Base-by-base conservation (phyloP, 495 filamentous ascomycete species). In the Aspergillus sparsus region DNA sequence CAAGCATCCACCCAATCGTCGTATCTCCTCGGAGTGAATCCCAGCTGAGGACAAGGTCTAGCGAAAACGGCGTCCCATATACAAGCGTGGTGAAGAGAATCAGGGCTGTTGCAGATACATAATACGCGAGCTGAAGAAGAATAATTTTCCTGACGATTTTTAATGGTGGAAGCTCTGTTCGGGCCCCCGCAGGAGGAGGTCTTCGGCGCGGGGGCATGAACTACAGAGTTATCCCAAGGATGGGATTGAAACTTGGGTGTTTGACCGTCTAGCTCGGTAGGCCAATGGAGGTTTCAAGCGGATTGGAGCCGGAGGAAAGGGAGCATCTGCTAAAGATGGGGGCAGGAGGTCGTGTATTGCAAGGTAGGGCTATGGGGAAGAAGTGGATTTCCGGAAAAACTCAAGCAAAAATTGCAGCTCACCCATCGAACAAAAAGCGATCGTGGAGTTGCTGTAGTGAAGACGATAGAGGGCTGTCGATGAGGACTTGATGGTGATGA, bases 1-100 rank as follows among this genome's bases (percentile, higher is more conserved):
- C 91, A 63, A 95, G 66, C 71, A 93, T 89, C 93, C 93, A 99
- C 45, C 94, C 94, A 39, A 91, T 83, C 7, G 92, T 92, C 6
- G 89, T 96, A 77, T 98, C 95, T 39, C 91, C 93, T 60, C 93
- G 78, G 61, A 98, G 67, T n/a, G 83, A 80, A 53, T 85, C 79
- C 91, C 93, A 97, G 63, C 84, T 86, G 51, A 97, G 82, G 1
- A 98, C 73, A 36, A 96, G 71, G 51, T 89, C 86, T 0, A 88
- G 66, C 31, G 73, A 83, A 63, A 97, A 92, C 2, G 79, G 71
- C 10, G 82, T 79, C 4, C 95, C 94, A 15, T 90, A 87, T 6
- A 96, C 90, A 13, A 96, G 80, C 6, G 87, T 85, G 13, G 91
- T 92, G 84, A 99, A 99, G 45, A 96, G 74, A 60, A 96, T 90